phyloP scores from a whole-genome alignment of 2,329 filamentous ascomycete species.

The Fusarium sp. region DNA sequence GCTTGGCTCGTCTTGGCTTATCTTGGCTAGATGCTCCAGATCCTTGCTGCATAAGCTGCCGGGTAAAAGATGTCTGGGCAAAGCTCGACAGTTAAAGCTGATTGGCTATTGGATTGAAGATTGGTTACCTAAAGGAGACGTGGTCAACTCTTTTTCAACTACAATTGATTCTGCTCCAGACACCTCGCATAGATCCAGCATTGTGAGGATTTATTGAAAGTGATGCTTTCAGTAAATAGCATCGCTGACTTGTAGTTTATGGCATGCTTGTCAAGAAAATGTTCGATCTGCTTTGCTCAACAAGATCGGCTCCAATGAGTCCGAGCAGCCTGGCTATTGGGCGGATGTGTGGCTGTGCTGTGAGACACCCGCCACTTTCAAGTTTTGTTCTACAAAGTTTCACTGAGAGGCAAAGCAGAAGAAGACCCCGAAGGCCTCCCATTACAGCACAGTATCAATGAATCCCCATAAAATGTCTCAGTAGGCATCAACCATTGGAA shows the following conservation, averaged over 20 bases:
- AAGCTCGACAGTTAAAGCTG: background rate
- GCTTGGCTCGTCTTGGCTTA: conserved; percentile 14
- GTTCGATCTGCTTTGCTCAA: background rate
- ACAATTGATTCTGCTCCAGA: conserved; percentile 6
- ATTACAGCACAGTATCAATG: background rate
- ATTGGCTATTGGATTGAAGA: conserved; percentile 29
- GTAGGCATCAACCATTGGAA: background rate
- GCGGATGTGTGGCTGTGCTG: conserved; percentile 14
- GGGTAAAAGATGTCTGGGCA: conserved; percentile 23
- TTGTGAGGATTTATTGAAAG: background rate
- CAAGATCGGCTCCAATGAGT: background rate
- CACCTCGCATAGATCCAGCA: background rate
- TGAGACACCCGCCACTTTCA: conserved; percentile 5
- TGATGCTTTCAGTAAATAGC: no score
- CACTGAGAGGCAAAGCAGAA: background rate
- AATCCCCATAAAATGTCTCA: conserved; percentile 1
- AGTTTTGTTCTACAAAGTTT: background rate
- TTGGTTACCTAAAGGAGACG: conserved; percentile 24
- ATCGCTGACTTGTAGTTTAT: background rate
- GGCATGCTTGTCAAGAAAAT: background rate
- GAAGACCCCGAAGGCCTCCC: no score
- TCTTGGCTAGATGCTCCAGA: conserved; percentile 23
- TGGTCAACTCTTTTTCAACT: conserved; percentile 38
- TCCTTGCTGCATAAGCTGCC: conserved; percentile 36
- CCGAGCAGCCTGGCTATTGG: background rate